These are phyloP conservation scores for Phycomyces blakesleeanus DNA, from an alignment of 192 early-diverging fungal genomes.

Conservation along the genomic window DNA sequence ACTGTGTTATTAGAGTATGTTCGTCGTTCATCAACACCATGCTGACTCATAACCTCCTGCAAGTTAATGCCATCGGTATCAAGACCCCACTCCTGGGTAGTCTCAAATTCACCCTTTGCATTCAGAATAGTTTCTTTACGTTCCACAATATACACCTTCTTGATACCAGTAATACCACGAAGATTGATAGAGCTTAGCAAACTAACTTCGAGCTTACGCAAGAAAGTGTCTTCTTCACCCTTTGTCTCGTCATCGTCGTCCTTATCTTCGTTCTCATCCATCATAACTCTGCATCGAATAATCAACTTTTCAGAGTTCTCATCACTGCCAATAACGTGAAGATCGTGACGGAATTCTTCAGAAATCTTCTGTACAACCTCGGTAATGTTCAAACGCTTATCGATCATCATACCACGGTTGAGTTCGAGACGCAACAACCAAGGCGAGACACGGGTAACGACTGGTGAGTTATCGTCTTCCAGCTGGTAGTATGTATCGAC, in stretches of 20 bases:
- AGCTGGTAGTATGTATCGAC: slow-evolving; percentile 80
- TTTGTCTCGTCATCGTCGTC: slow-evolving; percentile 54
- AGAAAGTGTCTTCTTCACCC: slow-evolving; percentile 84
- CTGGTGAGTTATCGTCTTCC: slow-evolving; percentile 69
- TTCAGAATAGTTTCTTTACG: slow-evolving; percentile 49
- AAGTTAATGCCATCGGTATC: slow-evolving; percentile 95
- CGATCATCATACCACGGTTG: slow-evolving; percentile 79
- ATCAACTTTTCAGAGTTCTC: slow-evolving; percentile 88
- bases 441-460: slow-evolving; percentile 57
- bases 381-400: slow-evolving; percentile 84
- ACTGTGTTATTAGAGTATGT: slow-evolving; percentile 92
- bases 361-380: slow-evolving; percentile 76
- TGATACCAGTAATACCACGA: slow-evolving; percentile 84
- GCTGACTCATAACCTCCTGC: slow-evolving; percentile 76
- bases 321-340: slow-evolving; percentile 81
- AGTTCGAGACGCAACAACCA: slow-evolving; percentile 78
- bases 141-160: slow-evolving; percentile 77
- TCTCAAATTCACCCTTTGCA: slow-evolving; percentile 59
- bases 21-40: slow-evolving; percentile 75
- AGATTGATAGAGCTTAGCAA: slow-evolving; percentile 86
- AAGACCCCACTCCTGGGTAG: slow-evolving; percentile 70
- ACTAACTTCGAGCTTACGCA: slow-evolving; percentile 79
- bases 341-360: slow-evolving; percentile 72
- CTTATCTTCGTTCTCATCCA: slow-evolving; percentile 56
- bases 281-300: slow-evolving; percentile 83